Evolutionary conservation across 2,329 filamentous ascomycete genomes (phyloP).

Genomic region (Chrysoporthe cubensis): DNA sequence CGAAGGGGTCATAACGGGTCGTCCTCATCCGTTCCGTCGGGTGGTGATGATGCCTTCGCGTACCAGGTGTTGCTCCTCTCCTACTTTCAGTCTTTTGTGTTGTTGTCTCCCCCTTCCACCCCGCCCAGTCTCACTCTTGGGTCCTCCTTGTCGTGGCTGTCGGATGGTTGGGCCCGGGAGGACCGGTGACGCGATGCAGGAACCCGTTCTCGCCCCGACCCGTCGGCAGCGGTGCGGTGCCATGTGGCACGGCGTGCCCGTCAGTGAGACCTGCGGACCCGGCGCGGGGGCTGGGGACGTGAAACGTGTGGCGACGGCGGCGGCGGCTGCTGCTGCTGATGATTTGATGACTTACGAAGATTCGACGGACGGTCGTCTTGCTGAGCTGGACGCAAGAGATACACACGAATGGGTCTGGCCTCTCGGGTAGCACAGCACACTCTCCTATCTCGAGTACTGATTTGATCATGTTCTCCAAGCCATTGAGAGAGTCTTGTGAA

Average conservation of each 20-base stretch:
- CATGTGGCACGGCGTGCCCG: not conserved
- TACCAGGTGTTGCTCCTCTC: not conserved
- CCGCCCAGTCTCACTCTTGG: no score
- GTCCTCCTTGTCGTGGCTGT: not conserved
- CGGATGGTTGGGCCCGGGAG: not conserved
- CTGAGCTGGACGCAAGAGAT: not conserved
- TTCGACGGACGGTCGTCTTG: not conserved
- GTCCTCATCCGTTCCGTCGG: not conserved
- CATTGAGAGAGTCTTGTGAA: no score
- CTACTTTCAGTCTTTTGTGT: not conserved
- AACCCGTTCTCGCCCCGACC: not conserved
- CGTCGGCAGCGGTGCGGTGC: not conserved
- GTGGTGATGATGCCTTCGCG: not conserved
- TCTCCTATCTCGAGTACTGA: not conserved
- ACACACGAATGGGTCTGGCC: not conserved
- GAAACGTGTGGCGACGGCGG: not conserved
- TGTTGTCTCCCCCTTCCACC: not conserved
- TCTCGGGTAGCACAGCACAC: no score
- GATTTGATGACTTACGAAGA: not conserved
- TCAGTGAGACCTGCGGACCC: no score
- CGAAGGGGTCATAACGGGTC: not conserved
- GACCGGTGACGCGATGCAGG: not conserved
- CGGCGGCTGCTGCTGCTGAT: not conserved
- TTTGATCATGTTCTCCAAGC: no score
- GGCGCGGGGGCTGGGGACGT: not conserved